Conservation (phyloP, 2,329 filamentous ascomycete species). For the Sporothrix dimorphospora region DNA sequence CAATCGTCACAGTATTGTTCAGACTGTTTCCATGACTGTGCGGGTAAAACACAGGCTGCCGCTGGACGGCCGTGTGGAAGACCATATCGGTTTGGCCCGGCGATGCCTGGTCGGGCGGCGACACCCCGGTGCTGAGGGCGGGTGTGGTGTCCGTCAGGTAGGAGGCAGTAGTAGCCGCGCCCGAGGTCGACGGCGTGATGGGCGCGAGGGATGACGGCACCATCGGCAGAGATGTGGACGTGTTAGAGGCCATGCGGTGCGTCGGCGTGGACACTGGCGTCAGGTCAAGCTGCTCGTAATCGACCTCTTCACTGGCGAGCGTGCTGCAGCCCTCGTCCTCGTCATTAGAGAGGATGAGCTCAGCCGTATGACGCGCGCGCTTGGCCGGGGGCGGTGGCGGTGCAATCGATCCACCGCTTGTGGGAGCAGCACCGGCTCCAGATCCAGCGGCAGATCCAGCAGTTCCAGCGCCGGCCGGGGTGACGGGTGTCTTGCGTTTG, state of each 20-base stretch:
- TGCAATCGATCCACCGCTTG: neutral
- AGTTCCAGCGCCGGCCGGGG: neutral
- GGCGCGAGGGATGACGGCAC: neutral
- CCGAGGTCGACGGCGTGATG: conserved; percentile 20
- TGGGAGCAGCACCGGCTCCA: neutral
- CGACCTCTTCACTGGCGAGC: conserved; percentile 35
- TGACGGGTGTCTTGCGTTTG: conserved; percentile 30
- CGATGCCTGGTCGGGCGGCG: conserved; percentile 29
- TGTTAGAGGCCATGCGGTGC: neutral
- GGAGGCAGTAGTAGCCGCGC: conserved; percentile 23
- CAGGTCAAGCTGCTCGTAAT: conserved; percentile 41
- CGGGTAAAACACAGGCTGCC: neutral
- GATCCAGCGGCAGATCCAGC: neutral
- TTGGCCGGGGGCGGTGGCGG: neutral
- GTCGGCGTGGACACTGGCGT: conserved; percentile 32
- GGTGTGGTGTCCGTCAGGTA: conserved; percentile 27
- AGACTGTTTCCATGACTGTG: conserved; percentile 34
- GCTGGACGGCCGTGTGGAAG: conserved; percentile 36
- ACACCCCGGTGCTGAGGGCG: conserved; percentile 26
- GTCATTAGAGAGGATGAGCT: conserved; percentile 30
- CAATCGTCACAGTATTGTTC: conserved; percentile 36
- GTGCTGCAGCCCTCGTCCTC: conserved; percentile 34
- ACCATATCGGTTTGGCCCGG: conserved; percentile 24
- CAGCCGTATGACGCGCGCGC: neutral
- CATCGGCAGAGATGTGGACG: neutral